Base-by-base conservation (phyloP, 352 stramenopile species). In the Globisporangium emineosum region DNA sequence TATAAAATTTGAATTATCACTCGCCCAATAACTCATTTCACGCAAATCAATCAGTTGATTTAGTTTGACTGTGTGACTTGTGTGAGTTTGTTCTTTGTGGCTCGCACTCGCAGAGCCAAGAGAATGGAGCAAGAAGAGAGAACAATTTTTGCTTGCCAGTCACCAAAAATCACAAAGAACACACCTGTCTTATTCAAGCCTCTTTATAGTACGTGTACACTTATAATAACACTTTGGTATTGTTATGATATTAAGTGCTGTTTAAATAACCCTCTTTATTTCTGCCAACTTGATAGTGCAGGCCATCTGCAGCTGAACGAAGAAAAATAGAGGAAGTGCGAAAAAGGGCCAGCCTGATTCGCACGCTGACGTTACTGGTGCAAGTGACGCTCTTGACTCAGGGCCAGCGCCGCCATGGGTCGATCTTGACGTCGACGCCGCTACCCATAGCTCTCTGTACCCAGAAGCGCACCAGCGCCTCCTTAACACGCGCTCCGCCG, bases 281-380 rank as follows among this genome's bases (percentile, higher is more conserved):
- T 0, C 3, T 33, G 5, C 19, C 7, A 15, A 12, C 23, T 30
- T 29, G 27, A 32, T 54, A 33, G 19, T 10, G 10, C 23, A 21
- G 47, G 2, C 12, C 47, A 21, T 21, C 12, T n/a, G 25, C 23
- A 17, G 29, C 47, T 27, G 23, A 54, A 54, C n/a, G 10, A 33
- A 54, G 27, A 47, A 54, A 54, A 40, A 40, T 15, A 40, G 33
- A 33, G 23, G 23, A 27, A 33, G 47, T 23, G 47, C 47, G 23
- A 54, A 54, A 54, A 54, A 54, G 27, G 47, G 23, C 47, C 47
- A 54, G 23, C 47, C 10, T 54, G 47, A 54, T 54, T 54, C 47
- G 33, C 33, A 40, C 33, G 33, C 47, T 33, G 47, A 33, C 23
- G 47, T 33, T 53, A 13, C 23, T 54, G 21, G 2, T 50, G 21